Percentiles rank a stretch among this genome's conserved stretches.
phyloP scores from a whole-genome alignment of 2,329 filamentous ascomycete species.

The Trichoderma hamatum region DNA sequence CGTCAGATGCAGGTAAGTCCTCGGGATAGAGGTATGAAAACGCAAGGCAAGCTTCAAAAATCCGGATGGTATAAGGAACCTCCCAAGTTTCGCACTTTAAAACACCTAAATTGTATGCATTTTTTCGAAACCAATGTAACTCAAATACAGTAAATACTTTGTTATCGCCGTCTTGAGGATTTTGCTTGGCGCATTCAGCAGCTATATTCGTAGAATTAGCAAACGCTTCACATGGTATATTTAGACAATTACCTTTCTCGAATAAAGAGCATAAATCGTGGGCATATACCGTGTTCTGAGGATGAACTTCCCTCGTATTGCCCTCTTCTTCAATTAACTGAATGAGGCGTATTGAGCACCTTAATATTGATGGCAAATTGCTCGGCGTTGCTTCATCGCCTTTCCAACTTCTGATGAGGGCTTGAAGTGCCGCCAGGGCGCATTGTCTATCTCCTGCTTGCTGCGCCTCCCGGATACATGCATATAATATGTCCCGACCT shows the following conservation, averaged over 20 bases:
- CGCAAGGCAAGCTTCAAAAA: conserved; percentile 57
- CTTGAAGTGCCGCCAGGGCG: conserved; percentile 47
- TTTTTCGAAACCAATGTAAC: conserved; percentile 82
- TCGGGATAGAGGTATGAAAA: conserved; percentile 57
- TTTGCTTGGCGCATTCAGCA: conserved; percentile 38
- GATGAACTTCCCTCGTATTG: conserved; percentile 28
- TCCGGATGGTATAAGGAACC: conserved; percentile 55
- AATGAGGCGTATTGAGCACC: conserved; percentile 58
- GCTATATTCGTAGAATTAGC: conserved; percentile 32
- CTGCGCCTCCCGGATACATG: conserved; percentile 78
- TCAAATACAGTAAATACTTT: conserved; percentile 65
- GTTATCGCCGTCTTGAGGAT: conserved; percentile 43
- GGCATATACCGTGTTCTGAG: conserved; percentile 31
- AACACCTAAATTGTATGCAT: conserved; percentile 76
- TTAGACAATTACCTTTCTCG: conserved; percentile 44
- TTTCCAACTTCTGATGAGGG: conserved; percentile 38
- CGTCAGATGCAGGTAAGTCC: conserved; percentile 46
- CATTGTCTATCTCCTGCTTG: conserved; percentile 63
- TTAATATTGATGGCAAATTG: conserved; percentile 44
- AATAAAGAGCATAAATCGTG: conserved; percentile 59
- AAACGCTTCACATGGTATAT: not conserved
- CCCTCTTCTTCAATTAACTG: conserved; percentile 46
- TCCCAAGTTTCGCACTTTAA: conserved; percentile 60
- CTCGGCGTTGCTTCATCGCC: conserved; percentile 29
- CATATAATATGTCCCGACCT: conserved; percentile 67